Evolutionary conservation across 371 early-diverging fungal genomes (phyloP), one percentile per base, ranked within the genome.

Genomic region (Mortierella sp.): DNA sequence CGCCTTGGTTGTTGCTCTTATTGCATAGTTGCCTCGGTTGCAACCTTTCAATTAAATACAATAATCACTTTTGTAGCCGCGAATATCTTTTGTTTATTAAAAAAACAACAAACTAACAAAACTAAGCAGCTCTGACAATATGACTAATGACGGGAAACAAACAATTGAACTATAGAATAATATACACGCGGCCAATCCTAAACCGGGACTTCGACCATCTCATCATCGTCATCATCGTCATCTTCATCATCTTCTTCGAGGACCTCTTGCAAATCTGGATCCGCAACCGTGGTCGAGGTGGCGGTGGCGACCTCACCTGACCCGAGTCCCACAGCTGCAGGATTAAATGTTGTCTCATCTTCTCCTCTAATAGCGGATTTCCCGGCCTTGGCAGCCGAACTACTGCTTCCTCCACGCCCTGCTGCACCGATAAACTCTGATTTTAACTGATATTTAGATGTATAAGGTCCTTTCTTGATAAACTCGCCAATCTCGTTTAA

Each of bases 391-490:
- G 57, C 15, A 31, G 75, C 10, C 31, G 70, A 66, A 1, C 59
- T 32, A 8, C 53, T n/a, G n/a, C n/a, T n/a, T 12, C 68, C 76
- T 7, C 72, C 68, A 7, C 67, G 65, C 0, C 79, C 84, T 15
- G 75, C 83, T 37, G 83, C 85, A 9, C 81, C 76, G 34, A 86
- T 86, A 62, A 86, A 96, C 78, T 97, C 97, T 7, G 95, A 90
- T 81, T 95, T 96, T 61, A 98, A 83, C 68, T 93, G 91, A 80
- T 95, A 98, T 61, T 87, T 89, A 42, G 93, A 88, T 19, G 89
- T 88, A 78, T 96, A 96, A 3, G 93, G 91, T 1, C 98, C 98
- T 35, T 92, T 87, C 83, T 93, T 95, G 85, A 95, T 93, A 37
- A 96, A 81, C 32, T 91, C 87, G 54, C 93, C 92, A 59, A 97